Conservation (phyloP, 169 alveolate genomes). For the Theileria annulata region DNA sequence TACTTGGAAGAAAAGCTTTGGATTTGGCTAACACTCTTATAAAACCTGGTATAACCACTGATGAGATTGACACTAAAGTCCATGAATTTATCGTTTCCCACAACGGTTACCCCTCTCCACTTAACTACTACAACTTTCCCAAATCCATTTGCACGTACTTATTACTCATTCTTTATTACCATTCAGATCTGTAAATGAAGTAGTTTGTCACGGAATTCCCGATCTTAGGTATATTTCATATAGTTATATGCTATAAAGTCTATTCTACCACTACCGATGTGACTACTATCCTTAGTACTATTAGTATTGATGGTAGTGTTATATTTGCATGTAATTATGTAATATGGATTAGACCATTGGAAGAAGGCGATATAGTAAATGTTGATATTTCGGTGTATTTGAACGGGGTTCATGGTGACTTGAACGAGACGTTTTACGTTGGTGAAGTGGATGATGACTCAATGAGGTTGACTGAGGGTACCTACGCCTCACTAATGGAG, state of each 20-base stretch:
- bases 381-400: slow-evolving; percentile 94
- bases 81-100: slow-evolving; percentile 90
- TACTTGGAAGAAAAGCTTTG: slow-evolving; percentile 90
- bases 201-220: slow-evolving; percentile 99
- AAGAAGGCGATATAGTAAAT: slow-evolving; percentile 94
- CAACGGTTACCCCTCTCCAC: slow-evolving; percentile 98
- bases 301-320: background rate
- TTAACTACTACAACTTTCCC: slow-evolving; percentile 95
- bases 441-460: slow-evolving; percentile 90
- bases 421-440: slow-evolving; percentile 94
- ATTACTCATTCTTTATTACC: background rate
- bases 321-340: background rate
- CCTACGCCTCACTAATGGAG: slow-evolving; percentile 89
- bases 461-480: slow-evolving; percentile 85
- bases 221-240: slow-evolving; percentile 84
- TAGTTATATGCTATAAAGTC: slow-evolving; percentile 45
- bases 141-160: slow-evolving; percentile 92
- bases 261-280: slow-evolving; percentile 81
- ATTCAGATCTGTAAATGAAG: slow-evolving; percentile 92
- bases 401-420: slow-evolving; percentile 94
- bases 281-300: slow-evolving; percentile 35
- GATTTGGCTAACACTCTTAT: slow-evolving; percentile 92
- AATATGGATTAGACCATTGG: slow-evolving; percentile 78
- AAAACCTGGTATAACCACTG: slow-evolving; percentile 95
- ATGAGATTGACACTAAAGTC: slow-evolving; percentile 92